phyloP scores from a whole-genome alignment of 345 rosid species.

The Excoecaria agallocha region DNA sequence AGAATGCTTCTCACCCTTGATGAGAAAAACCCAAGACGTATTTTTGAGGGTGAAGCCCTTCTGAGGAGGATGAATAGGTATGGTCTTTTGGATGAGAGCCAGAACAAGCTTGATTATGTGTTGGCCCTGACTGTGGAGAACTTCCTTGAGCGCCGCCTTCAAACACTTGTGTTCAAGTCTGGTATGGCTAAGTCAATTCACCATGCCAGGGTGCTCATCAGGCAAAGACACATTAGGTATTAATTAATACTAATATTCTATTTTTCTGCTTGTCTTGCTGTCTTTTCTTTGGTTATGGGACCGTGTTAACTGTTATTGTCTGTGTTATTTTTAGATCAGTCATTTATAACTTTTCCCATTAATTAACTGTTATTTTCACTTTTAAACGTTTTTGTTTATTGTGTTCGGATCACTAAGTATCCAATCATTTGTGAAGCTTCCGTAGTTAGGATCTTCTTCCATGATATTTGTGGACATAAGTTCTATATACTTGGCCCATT shows the following conservation, averaged over 20 bases:
- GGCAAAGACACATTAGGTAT: conserved; percentile 66
- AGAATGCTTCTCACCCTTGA: conserved; percentile 58
- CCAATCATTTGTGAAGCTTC: no score
- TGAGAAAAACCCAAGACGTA: conserved; percentile 53
- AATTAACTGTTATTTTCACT: no score
- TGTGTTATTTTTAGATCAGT: no score
- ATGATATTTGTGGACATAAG: no score
- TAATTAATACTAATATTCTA: background rate
- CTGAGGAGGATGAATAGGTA: conserved; percentile 58
- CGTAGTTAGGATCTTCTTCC: no score
- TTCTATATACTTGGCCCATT: no score
- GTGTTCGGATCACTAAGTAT: no score
- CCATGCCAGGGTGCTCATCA: conserved; percentile 63
- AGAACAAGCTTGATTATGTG: conserved; percentile 74
- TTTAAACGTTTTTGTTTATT: no score
- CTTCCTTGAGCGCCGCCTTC: conserved; percentile 62
- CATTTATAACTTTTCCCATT: no score
- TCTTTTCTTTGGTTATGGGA: no score
- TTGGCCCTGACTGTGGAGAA: conserved; percentile 64
- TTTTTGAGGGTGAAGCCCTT: conserved; percentile 65
- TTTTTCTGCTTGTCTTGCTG: background rate
- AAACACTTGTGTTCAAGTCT: conserved; percentile 59
- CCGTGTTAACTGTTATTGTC: no score
- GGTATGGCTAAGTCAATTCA: conserved; percentile 72
- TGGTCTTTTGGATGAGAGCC: conserved; percentile 63